These are phyloP conservation scores for Takashimella tepidaria DNA, from an alignment of 1,284 basidiomycete species.

Conservation along the genomic window DNA sequence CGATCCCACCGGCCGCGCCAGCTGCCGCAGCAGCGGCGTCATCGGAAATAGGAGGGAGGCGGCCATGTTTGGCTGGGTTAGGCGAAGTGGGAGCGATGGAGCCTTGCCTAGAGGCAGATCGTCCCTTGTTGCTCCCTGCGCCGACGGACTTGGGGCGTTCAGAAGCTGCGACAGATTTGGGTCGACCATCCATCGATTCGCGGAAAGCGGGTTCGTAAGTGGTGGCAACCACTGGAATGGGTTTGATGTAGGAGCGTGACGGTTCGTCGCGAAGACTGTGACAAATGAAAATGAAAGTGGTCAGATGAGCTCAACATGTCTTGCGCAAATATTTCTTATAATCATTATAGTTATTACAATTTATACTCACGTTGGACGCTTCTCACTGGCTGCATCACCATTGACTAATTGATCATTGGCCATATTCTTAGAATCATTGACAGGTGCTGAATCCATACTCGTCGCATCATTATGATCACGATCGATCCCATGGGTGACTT, in stretches of 20 bases:
- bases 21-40: conserved; percentile 11
- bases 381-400: background rate
- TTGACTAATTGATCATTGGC: background rate
- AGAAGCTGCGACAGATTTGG: background rate
- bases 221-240: conserved; percentile 37
- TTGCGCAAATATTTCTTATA: too few relatives aligned
- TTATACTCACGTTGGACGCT: conserved; percentile 4
- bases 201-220: conserved; percentile 28
- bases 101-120: background rate
- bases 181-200: too few relatives aligned
- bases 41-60: conserved; percentile 13
- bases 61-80: conserved; percentile 2
- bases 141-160: background rate
- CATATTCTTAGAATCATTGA: background rate
- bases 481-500: too few relatives aligned
- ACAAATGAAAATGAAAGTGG: background rate
- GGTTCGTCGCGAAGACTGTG: conserved; percentile 19
- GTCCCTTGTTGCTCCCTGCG: background rate
- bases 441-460: background rate
- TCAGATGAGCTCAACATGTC: background rate
- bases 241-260: conserved; percentile 42
- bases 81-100: background rate
- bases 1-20: conserved; percentile 12
- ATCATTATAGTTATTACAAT: background rate
- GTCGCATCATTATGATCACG: background rate